A percentile compares a stretch with the other conserved stretches of the same genome.
Conservation (phyloP, 768 basidiomycete genomes). For the Rhodotorula toruloides region DNA sequence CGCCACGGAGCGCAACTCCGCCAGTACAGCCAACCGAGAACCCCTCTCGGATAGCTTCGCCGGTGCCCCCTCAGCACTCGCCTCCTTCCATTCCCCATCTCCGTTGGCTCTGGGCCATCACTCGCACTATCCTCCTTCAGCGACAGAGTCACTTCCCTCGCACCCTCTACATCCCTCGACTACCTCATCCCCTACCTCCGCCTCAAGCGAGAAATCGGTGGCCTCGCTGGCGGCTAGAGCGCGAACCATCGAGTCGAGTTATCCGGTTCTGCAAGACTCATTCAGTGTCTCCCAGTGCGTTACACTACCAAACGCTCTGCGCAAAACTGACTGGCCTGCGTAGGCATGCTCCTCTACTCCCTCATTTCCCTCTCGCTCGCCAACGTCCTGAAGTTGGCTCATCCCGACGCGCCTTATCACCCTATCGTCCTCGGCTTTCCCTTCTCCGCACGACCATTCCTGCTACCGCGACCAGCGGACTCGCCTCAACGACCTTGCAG, state of each 20-base stretch:
- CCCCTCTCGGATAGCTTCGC: not conserved
- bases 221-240: slow-evolving; percentile 3
- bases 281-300: slow-evolving; percentile 14
- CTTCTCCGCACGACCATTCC: slow-evolving; percentile 26
- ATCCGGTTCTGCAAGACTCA: slow-evolving; percentile 6
- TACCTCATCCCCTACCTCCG: not conserved
- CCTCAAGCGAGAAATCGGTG: not conserved
- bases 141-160: not conserved
- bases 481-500: not conserved
- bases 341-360: slow-evolving; percentile 36
- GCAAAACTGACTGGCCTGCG: not conserved
- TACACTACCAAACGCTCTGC: not conserved
- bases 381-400: slow-evolving; percentile 5
- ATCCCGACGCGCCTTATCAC: slow-evolving; percentile 8
- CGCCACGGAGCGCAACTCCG: not conserved
- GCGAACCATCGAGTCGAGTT: not conserved
- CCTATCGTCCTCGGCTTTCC: slow-evolving; percentile 35
- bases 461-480: not conserved
- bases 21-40: not conserved
- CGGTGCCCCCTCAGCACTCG: not conserved
- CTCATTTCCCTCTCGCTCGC: slow-evolving; percentile 18
- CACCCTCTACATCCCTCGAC: slow-evolving; percentile 6
- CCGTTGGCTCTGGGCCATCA: slow-evolving; percentile 26
- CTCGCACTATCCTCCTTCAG: not conserved
- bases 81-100: not conserved